Evolutionary conservation across 208 protist genomes (phyloP).

Genomic region (Acanthamoeba triangularis): DNA sequence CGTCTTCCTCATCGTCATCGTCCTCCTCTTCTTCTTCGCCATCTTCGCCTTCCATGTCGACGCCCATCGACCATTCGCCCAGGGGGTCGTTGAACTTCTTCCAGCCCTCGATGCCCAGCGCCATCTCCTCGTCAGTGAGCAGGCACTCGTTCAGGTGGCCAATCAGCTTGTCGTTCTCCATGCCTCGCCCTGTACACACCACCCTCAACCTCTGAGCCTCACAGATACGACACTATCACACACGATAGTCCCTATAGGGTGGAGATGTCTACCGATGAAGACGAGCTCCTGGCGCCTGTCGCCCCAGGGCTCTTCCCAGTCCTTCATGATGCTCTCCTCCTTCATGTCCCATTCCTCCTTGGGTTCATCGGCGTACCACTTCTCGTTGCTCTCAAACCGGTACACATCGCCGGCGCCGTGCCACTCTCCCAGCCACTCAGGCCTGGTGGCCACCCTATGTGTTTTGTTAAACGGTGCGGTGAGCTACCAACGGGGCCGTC

Average conservation of each 20-base stretch:
- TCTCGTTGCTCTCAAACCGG: slow-evolving; percentile 67
- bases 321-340: slow-evolving; percentile 38
- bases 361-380: slow-evolving; percentile 81
- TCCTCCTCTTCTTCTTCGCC: not conserved
- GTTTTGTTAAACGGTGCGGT: not conserved
- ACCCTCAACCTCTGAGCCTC: not conserved
- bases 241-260: not conserved
- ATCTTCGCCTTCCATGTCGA: not conserved
- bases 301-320: slow-evolving; percentile 77
- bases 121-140: slow-evolving; percentile 87
- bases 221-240: not conserved
- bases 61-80: slow-evolving; percentile 35
- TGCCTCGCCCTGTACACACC: not conserved
- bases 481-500: too few relatives aligned
- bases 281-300: slow-evolving; percentile 90
- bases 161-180: slow-evolving; percentile 82
- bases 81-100: slow-evolving; percentile 82
- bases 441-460: slow-evolving; percentile 35
- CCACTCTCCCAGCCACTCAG: slow-evolving; percentile 68
- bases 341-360: slow-evolving; percentile 78
- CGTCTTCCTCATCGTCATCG: not conserved
- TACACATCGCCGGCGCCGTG: slow-evolving; percentile 71
- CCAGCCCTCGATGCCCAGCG: slow-evolving; percentile 77
- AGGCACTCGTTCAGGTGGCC: slow-evolving; percentile 84
- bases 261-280: slow-evolving; percentile 85